Percentiles rank a stretch among this genome's conserved stretches.
Conservation (phyloP, 2,329 filamentous ascomycete genomes). For the Fusarium sambucinum region DNA sequence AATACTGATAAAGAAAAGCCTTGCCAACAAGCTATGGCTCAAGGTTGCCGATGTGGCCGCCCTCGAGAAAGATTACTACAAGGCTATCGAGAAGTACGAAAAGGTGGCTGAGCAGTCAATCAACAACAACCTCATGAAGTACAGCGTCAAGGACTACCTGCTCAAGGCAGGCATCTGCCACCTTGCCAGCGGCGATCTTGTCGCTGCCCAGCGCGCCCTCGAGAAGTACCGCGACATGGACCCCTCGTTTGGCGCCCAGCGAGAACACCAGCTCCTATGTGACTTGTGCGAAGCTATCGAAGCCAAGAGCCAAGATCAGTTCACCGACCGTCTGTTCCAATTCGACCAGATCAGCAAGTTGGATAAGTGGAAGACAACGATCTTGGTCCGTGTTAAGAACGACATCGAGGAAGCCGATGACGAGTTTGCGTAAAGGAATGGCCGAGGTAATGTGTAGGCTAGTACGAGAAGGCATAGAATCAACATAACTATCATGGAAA, state of each 20-base stretch:
- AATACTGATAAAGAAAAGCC: constrained; percentile 58
- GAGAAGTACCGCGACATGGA: constrained; percentile 86
- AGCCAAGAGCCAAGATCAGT: constrained; percentile 82
- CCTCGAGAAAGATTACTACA: constrained; percentile 85
- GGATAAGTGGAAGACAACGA: constrained; percentile 96
- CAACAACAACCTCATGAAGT: constrained; percentile 92
- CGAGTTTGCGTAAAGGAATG: constrained; percentile 55
- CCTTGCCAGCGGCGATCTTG: constrained; percentile 77
- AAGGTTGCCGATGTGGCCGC: constrained; percentile 92
- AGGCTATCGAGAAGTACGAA: constrained; percentile 85
- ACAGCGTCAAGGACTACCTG: constrained; percentile 95
- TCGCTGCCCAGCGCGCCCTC: constrained; percentile 82
- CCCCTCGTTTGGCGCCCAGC: constrained; percentile 78
- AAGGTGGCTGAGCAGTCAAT: constrained; percentile 82
- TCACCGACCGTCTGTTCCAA: constrained; percentile 87
- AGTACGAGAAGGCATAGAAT: constrained; percentile 22
- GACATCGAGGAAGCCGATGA: constrained; percentile 73
- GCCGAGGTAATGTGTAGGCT: not conserved
- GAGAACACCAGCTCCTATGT: constrained; percentile 83
- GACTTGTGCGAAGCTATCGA: constrained; percentile 83
- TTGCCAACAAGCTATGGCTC: constrained; percentile 93
- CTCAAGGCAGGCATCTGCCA: constrained; percentile 95
- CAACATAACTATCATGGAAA: constrained; percentile 22
- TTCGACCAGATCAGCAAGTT: constrained; percentile 93
- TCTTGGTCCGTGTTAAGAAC: constrained; percentile 86